Conservation (phyloP, 2,329 filamentous ascomycete genomes). For the Helminthosporium solani region DNA sequence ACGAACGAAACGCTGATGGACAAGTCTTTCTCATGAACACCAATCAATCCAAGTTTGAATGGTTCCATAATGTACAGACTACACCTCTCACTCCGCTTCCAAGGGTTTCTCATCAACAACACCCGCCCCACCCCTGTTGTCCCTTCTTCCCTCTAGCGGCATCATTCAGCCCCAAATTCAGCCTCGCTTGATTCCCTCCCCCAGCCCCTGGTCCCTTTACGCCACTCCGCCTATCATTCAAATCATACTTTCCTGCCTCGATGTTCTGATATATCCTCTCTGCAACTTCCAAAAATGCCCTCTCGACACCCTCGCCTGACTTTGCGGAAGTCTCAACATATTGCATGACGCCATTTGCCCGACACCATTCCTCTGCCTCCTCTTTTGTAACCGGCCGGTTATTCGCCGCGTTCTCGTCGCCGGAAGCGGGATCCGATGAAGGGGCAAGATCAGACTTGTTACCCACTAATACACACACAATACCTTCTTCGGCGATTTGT, state of each 20-base stretch:
- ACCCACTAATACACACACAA: slow-evolving; percentile 90
- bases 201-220: slow-evolving; percentile 69
- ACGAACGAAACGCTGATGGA: too few relatives aligned
- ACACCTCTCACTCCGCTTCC: too few relatives aligned
- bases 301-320: slow-evolving; percentile 89
- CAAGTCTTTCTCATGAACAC: too few relatives aligned
- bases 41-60: too few relatives aligned
- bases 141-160: slow-evolving; percentile 34
- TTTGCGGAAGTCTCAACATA: slow-evolving; percentile 98
- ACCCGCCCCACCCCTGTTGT: slow-evolving; percentile 30
- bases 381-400: slow-evolving; percentile 76
- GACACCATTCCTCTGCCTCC: slow-evolving; percentile 90
- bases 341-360: slow-evolving; percentile 78
- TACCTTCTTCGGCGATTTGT: slow-evolving; percentile 92
- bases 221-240: slow-evolving; percentile 88
- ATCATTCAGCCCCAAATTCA: slow-evolving; percentile 49
- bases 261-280: slow-evolving; percentile 97
- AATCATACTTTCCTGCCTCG: slow-evolving; percentile 88
- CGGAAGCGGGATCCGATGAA: slow-evolving; percentile 39
- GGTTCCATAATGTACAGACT: too few relatives aligned
- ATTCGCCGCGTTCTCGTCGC: slow-evolving; percentile 50
- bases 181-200: slow-evolving; percentile 43
- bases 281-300: slow-evolving; percentile 88
- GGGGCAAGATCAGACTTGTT: slow-evolving; percentile 86
- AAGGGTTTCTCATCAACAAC: not conserved